A percentile compares a stretch with the other conserved stretches of the same genome.
Evolutionary conservation across 2,329 filamentous ascomycete genomes (phyloP).

Genomic region (Lasiodiplodia sp.): DNA sequence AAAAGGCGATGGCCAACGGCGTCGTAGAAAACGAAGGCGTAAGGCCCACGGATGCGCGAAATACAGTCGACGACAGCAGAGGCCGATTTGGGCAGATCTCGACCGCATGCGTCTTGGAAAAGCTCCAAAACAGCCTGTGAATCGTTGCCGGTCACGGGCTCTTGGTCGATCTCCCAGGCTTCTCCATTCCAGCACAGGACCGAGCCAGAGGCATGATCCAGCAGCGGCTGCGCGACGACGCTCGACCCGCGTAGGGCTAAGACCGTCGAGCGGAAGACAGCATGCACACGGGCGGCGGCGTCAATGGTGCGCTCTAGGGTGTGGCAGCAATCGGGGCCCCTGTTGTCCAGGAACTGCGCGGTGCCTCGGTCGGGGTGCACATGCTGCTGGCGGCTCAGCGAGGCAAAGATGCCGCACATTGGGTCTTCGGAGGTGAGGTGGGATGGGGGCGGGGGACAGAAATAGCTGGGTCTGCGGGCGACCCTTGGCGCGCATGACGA

Average conservation of each 20-base stretch:
- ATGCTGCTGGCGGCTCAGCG: constrained; percentile 46
- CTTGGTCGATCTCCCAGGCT: constrained; percentile 77
- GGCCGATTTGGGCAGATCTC: neutral
- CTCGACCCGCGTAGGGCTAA: constrained; percentile 83
- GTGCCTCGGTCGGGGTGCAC: constrained; percentile 39
- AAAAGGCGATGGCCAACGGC: constrained; percentile 67
- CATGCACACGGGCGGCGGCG: constrained; percentile 42
- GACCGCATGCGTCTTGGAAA: constrained; percentile 53
- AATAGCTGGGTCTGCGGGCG: neutral
- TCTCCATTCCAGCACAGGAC: constrained; percentile 97
- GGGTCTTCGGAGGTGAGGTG: constrained; percentile 11
- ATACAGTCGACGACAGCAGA: constrained; percentile 37
- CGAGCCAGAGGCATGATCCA: constrained; percentile 63
- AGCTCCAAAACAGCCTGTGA: constrained; percentile 71
- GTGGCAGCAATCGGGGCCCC: constrained; percentile 43
- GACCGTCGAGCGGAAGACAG: constrained; percentile 82
- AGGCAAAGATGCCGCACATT: constrained; percentile 61
- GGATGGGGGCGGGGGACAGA: neutral
- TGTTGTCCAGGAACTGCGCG: constrained; percentile 39
- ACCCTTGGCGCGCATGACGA: constrained; percentile 25
- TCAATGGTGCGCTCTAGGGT: constrained; percentile 34
- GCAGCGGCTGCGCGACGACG: constrained; percentile 76
- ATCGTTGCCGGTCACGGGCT: constrained; percentile 76
- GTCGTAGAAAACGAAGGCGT: constrained; percentile 88
- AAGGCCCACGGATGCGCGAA: constrained; percentile 68